Conservation (phyloP, 768 basidiomycete genomes). For the Pleurotus citrinopileatus region DNA sequence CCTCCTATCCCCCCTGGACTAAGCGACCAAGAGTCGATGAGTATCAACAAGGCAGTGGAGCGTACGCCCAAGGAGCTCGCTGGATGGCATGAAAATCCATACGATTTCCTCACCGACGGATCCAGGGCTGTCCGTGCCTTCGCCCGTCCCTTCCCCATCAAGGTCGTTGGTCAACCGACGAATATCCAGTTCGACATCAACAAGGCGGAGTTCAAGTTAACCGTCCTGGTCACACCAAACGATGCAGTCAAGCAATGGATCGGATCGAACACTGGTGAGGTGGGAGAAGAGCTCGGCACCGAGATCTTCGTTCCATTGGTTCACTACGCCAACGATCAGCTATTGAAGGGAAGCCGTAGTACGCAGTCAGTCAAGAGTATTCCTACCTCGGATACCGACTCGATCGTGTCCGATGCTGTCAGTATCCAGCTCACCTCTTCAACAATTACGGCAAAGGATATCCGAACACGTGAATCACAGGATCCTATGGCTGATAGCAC, state of each 20-base stretch:
- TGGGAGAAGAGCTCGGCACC: slow-evolving; percentile 52
- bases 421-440: slow-evolving; percentile 5
- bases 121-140: slow-evolving; percentile 85
- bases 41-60: slow-evolving; percentile 15
- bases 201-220: slow-evolving; percentile 67
- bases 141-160: slow-evolving; percentile 77
- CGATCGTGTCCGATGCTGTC: slow-evolving; percentile 2
- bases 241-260: slow-evolving; percentile 37
- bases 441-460: slow-evolving; percentile 5
- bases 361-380: not conserved
- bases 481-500: slow-evolving; percentile 5
- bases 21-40: slow-evolving; percentile 17
- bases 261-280: slow-evolving; percentile 24
- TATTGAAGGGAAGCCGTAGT: slow-evolving; percentile 19
- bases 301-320: slow-evolving; percentile 91
- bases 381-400: not conserved
- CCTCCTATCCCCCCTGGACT: not conserved
- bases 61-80: slow-evolving; percentile 18
- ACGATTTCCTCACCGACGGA: slow-evolving; percentile 79
- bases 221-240: slow-evolving; percentile 57
- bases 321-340: slow-evolving; percentile 64
- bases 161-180: slow-evolving; percentile 63
- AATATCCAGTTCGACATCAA: slow-evolving; percentile 75
- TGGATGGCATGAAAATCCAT: slow-evolving; percentile 47
- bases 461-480: not conserved